phyloP scores from a whole-genome alignment of 768 basidiomycete species.

The Suillus plorans region DNA sequence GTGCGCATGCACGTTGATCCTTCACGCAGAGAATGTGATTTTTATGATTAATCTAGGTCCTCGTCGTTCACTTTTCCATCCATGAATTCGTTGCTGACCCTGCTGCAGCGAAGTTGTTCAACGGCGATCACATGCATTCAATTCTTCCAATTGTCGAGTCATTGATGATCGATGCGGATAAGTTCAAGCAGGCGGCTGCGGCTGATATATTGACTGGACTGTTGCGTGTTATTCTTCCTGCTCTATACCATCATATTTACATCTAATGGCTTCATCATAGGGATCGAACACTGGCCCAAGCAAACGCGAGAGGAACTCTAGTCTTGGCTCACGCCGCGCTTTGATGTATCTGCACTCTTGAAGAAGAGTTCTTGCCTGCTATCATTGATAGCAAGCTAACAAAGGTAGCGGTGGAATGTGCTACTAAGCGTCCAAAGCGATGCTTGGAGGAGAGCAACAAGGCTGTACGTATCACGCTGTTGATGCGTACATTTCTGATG shows the following conservation, averaged over 20 bases:
- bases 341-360: slow-evolving; percentile 54
- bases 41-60: slow-evolving; percentile 52
- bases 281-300: slow-evolving; percentile 83
- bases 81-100: slow-evolving; percentile 40
- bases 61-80: slow-evolving; percentile 32
- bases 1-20: too few species aligned
- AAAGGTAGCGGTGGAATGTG: slow-evolving; percentile 42
- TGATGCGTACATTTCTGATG: slow-evolving; percentile 38
- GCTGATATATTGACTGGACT: slow-evolving; percentile 74
- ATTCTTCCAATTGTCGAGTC: slow-evolving; percentile 59
- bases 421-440: slow-evolving; percentile 39
- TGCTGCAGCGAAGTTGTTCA: slow-evolving; percentile 64
- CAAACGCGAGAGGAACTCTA: slow-evolving; percentile 55
- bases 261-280: slow-evolving; percentile 33
- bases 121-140: slow-evolving; percentile 48
- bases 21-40: slow-evolving; percentile 52
- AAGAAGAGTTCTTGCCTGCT: slow-evolving; percentile 46
- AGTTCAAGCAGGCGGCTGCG: slow-evolving; percentile 84
- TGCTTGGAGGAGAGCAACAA: slow-evolving; percentile 47
- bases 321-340: slow-evolving; percentile 64
- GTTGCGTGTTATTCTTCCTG: slow-evolving; percentile 55
- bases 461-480: slow-evolving; percentile 40
- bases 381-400: slow-evolving; percentile 45
- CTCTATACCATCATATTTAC: not conserved
- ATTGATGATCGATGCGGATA: slow-evolving; percentile 63